phyloP scores from a whole-genome alignment of 2,329 filamentous ascomycete species.

The Sclerotinia sclerotiorum region DNA sequence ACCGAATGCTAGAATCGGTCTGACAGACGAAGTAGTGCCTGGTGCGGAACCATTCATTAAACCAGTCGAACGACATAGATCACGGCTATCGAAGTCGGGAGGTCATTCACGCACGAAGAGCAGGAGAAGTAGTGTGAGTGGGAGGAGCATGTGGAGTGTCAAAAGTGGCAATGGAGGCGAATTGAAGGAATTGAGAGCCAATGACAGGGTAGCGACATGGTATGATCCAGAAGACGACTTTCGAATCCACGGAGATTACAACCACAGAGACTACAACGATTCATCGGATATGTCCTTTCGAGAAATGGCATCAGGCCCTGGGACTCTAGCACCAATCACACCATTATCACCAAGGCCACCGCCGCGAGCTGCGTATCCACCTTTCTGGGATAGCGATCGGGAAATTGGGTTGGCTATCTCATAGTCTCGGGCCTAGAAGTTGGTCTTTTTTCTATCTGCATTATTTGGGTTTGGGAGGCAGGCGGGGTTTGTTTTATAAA shows the following conservation, averaged over 20 bases:
- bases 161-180: constrained; percentile 27
- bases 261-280: constrained; percentile 27
- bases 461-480: constrained; percentile 6
- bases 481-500: constrained; percentile 21
- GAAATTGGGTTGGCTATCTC: constrained; percentile 23
- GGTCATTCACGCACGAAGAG: constrained; percentile 38
- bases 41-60: constrained; percentile 60
- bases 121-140: constrained; percentile 38
- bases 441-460: constrained; percentile 10
- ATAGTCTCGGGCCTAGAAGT: constrained; percentile 19
- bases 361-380: not conserved
- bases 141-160: constrained; percentile 35
- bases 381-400: constrained; percentile 18
- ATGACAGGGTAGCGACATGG: constrained; percentile 32
- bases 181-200: constrained; percentile 26
- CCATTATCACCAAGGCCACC: constrained; percentile 19
- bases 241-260: constrained; percentile 25
- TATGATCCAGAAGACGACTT: constrained; percentile 34
- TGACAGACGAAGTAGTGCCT: constrained; percentile 61
- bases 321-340: not conserved
- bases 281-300: constrained; percentile 26
- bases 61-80: constrained; percentile 52
- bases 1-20: constrained; percentile 60
- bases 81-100: constrained; percentile 52
- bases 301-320: constrained; percentile 3